A percentile compares a stretch with the other conserved stretches of the same genome.
phyloP scores from a whole-genome alignment of 2,329 filamentous ascomycete species.

The Diaporthe nobilis region DNA sequence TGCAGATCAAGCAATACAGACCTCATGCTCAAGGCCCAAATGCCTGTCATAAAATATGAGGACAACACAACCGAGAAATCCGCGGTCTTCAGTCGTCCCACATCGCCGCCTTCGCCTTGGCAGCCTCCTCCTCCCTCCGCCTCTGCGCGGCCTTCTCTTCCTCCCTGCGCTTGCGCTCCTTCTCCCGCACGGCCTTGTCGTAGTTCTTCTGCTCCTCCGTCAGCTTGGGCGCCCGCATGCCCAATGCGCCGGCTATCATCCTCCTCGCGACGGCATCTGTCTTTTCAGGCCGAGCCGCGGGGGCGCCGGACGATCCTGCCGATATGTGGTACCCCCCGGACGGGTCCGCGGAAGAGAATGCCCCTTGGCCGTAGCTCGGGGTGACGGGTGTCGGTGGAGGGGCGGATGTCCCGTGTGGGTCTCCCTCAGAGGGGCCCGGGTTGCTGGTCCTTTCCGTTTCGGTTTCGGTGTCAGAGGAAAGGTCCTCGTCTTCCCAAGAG shows the following conservation, averaged over 20 bases:
- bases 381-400: conserved; percentile 79
- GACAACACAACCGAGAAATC: not conserved
- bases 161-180: conserved; percentile 84
- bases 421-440: conserved; percentile 42
- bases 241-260: conserved; percentile 90
- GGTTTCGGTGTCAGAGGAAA: conserved; percentile 60
- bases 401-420: conserved; percentile 54
- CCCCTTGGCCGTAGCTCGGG: conserved; percentile 57
- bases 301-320: conserved; percentile 10
- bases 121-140: conserved; percentile 73
- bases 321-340: conserved; percentile 23
- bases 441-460: conserved; percentile 49
- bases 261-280: conserved; percentile 91
- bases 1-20: not conserved
- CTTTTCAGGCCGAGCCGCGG: conserved; percentile 79
- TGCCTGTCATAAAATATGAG: not conserved
- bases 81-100: conserved; percentile 78
- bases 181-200: conserved; percentile 84
- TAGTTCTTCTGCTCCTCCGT: conserved; percentile 93
- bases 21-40: not conserved
- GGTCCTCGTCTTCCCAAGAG: conserved; percentile 83
- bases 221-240: conserved; percentile 82
- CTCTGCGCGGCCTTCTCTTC: conserved; percentile 78
- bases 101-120: conserved; percentile 84
- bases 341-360: conserved; percentile 25